Conservation (phyloP, 2,329 filamentous ascomycete species). For the Hansfordia pulvinata region DNA sequence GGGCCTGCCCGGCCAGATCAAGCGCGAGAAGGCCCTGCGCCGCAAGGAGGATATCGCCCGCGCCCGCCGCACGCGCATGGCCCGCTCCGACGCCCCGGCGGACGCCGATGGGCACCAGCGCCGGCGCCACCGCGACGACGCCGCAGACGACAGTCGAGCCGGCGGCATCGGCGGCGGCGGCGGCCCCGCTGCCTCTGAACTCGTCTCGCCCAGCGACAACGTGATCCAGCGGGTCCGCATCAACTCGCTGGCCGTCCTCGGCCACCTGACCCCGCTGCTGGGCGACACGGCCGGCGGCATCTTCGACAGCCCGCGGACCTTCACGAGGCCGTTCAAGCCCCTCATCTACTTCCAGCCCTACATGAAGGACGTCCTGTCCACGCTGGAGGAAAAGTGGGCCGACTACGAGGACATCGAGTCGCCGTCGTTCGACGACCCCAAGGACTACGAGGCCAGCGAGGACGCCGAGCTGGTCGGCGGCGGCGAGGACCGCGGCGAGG, state of each 20-base stretch:
- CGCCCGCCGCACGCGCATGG: too few species aligned
- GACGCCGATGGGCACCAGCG: too few species aligned
- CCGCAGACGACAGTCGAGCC: too few species aligned
- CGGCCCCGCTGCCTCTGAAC: too few species aligned
- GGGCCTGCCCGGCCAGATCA: constrained; percentile 21
- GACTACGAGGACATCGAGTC: constrained; percentile 21
- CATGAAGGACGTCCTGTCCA: constrained; percentile 22
- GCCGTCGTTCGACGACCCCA: constrained; percentile 13
- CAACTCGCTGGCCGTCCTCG: constrained; percentile 24
- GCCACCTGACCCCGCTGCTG: constrained; percentile 21
- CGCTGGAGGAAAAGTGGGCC: constrained; percentile 26
- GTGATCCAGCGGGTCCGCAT: constrained; percentile 24
- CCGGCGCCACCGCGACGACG: too few species aligned
- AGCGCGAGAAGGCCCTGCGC: constrained; percentile 21
- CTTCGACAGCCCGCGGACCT: constrained; percentile 24
- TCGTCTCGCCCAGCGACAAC: too few species aligned
- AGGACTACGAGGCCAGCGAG: constrained; percentile 12
- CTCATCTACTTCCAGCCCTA: constrained; percentile 25
- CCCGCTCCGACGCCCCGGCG: too few species aligned
- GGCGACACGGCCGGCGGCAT: constrained; percentile 20
- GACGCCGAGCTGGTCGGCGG: constrained; percentile 15
- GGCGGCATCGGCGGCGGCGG: too few species aligned
- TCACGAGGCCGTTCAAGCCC: constrained; percentile 25
- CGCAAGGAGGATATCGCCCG: constrained; percentile 21
- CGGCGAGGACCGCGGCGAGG: constrained; percentile 5